Conservation (phyloP, 768 basidiomycete genomes). For the Leccinum barrowsii region DNA sequence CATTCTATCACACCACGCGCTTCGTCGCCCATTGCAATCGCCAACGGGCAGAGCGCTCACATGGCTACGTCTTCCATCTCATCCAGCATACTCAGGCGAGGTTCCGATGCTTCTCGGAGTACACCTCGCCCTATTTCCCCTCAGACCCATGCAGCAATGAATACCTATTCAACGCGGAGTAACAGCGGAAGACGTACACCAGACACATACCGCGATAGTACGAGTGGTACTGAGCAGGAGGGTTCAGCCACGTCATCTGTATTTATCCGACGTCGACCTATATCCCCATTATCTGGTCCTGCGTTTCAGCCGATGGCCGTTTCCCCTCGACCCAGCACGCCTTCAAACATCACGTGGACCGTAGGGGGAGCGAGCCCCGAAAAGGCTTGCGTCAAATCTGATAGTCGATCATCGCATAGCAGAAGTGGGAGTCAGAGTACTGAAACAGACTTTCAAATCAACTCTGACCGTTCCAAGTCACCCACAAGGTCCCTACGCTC, state of each 20-base stretch:
- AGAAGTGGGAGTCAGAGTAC: slow-evolving; percentile 59
- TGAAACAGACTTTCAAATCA: slow-evolving; percentile 25
- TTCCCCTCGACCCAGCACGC: slow-evolving; percentile 52
- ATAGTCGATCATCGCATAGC: slow-evolving; percentile 39
- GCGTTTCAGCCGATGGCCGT: slow-evolving; percentile 59
- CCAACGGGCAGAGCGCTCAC: slow-evolving; percentile 35
- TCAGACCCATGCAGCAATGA: slow-evolving; percentile 34
- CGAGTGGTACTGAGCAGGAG: slow-evolving; percentile 38
- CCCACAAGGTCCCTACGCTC: slow-evolving; percentile 50
- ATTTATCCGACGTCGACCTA: slow-evolving; percentile 57
- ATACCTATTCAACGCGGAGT: slow-evolving; percentile 51
- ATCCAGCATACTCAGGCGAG: slow-evolving; percentile 45
- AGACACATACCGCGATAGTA: slow-evolving; percentile 42
- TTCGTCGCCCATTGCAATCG: slow-evolving; percentile 52
- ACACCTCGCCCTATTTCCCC: slow-evolving; percentile 50
- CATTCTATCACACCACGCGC: slow-evolving; percentile 75
- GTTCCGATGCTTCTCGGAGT: slow-evolving; percentile 53
- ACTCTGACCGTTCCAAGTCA: slow-evolving; percentile 38
- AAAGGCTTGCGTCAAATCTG: slow-evolving; percentile 29
- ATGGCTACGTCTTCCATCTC: slow-evolving; percentile 33
- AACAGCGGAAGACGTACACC: slow-evolving; percentile 67
- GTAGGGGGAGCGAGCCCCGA: slow-evolving; percentile 33
- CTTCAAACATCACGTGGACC: slow-evolving; percentile 77
- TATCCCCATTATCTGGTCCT: slow-evolving; percentile 65
- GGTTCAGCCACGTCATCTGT: slow-evolving; percentile 48